These are phyloP conservation scores for Wallacemonas collosoma DNA, from an alignment of 208 protist species.

Conservation along the genomic window DNA sequence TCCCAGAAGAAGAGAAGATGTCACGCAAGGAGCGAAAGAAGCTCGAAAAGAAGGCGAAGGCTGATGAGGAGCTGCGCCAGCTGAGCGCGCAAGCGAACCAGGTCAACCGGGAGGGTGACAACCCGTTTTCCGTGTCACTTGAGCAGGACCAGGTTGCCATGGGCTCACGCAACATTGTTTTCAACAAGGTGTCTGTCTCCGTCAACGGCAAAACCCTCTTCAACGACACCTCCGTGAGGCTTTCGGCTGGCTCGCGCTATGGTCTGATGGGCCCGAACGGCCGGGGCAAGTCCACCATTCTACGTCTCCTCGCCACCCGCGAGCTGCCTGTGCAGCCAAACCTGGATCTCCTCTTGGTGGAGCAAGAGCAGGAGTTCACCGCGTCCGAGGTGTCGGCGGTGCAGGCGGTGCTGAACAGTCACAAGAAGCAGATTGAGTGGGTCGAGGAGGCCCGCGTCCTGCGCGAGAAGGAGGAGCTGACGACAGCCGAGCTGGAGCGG, in stretches of 20 bases:
- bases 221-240: slow-evolving; percentile 72
- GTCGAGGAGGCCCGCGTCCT: slow-evolving; percentile 77
- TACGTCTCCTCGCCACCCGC: slow-evolving; percentile 83
- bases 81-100: slow-evolving; percentile 55
- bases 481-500: slow-evolving; percentile 67
- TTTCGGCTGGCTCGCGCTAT: slow-evolving; percentile 91
- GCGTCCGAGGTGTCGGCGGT: slow-evolving; percentile 80
- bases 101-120: slow-evolving; percentile 70
- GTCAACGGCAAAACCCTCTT: slow-evolving; percentile 88
- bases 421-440: slow-evolving; percentile 90
- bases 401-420: slow-evolving; percentile 87
- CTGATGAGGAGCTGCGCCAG: slow-evolving; percentile 53
- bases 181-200: slow-evolving; percentile 86
- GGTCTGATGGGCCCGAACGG: slow-evolving; percentile 97
- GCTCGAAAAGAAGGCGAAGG: slow-evolving; percentile 60
- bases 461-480: slow-evolving; percentile 60
- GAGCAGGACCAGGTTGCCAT: slow-evolving; percentile 58
- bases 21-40: slow-evolving; percentile 77
- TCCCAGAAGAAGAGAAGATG: slow-evolving; percentile 18
- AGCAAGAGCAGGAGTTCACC: slow-evolving; percentile 96
- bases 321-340: slow-evolving; percentile 91
- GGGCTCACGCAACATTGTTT: slow-evolving; percentile 82
- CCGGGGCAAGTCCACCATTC: slow-evolving; percentile 94
- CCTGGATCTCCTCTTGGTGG: slow-evolving; percentile 95
- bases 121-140: slow-evolving; percentile 81